A percentile compares a stretch with the other conserved stretches of the same genome.
phyloP scores from a whole-genome alignment of 495 filamentous ascomycete genomes.

The Cercophora sp. region DNA sequence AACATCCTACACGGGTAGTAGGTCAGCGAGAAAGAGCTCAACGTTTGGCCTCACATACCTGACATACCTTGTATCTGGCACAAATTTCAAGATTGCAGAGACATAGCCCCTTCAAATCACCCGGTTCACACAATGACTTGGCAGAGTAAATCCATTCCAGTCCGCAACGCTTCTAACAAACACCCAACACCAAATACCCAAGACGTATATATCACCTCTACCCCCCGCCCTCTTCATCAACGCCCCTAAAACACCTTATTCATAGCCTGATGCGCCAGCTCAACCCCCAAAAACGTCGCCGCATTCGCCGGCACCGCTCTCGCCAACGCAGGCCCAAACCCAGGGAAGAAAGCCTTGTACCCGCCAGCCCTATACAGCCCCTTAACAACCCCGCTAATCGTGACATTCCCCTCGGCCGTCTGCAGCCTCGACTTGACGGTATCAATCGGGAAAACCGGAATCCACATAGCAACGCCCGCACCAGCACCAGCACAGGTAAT shows the following conservation, averaged over 20 bases:
- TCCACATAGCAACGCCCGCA: conserved; percentile 98
- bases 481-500: conserved; percentile 84
- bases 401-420: conserved; percentile 82
- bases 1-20: too few relatives aligned
- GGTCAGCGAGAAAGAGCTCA: too few relatives aligned
- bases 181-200: too few relatives aligned
- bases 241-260: conserved; percentile 70
- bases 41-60: too few relatives aligned
- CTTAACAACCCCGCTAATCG: conserved; percentile 72
- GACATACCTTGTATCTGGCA: too few relatives aligned
- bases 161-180: too few relatives aligned
- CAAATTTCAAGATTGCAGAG: too few relatives aligned
- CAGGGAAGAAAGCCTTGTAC: conserved; percentile 93
- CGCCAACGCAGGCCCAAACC: conserved; percentile 86
- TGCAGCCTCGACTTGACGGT: conserved; percentile 94
- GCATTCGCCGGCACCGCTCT: conserved; percentile 95
- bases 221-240: too few relatives aligned
- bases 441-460: conserved; percentile 95
- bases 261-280: conserved; percentile 79
- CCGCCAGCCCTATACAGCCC: conserved; percentile 77
- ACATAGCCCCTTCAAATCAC: too few relatives aligned
- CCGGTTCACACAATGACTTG: too few relatives aligned
- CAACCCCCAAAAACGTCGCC: conserved; percentile 65
- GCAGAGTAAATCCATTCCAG: too few relatives aligned
- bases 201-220: too few relatives aligned